Conservation (phyloP, 202 grass and related monocot genomes). For the Zizania palustris region DNA sequence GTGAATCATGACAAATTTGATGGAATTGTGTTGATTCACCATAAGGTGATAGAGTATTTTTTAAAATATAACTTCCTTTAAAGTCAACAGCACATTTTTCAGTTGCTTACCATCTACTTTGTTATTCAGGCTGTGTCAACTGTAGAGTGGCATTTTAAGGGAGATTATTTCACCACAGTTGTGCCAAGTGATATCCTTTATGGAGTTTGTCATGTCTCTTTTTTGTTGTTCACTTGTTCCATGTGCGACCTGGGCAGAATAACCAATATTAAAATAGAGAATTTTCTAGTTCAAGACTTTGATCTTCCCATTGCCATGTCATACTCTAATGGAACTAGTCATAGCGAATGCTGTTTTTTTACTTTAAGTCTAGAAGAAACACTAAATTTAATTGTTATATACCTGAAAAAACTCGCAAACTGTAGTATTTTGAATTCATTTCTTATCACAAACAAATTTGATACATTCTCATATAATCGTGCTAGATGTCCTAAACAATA, state of each 20-base stretch:
- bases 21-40: slow-evolving; percentile 76
- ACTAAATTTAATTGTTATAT: not conserved
- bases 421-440: not conserved
- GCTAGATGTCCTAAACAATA: not conserved
- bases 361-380: not conserved
- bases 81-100: slow-evolving; percentile 12
- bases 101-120: slow-evolving; percentile 36
- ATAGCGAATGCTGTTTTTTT: not conserved
- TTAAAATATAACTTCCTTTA: slow-evolving; percentile 20
- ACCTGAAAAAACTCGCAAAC: not conserved
- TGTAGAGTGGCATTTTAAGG: slow-evolving; percentile 97
- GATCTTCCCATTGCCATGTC: not conserved
- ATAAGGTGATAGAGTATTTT: slow-evolving; percentile 59
- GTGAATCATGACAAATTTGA: slow-evolving; percentile 74
- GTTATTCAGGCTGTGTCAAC: slow-evolving; percentile 75
- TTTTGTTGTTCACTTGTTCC: slow-evolving; percentile 34
- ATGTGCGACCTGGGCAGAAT: slow-evolving; percentile 30
- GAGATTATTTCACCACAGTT: slow-evolving; percentile 96
- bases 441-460: not conserved
- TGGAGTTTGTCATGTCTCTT: slow-evolving; percentile 20
- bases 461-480: not conserved
- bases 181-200: slow-evolving; percentile 97
- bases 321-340: not conserved
- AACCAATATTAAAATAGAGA: not conserved
- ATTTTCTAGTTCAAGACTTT: not conserved